These are phyloP conservation scores for Gastroboletus turbinatus DNA, from an alignment of 1,284 basidiomycete genomes.

Conservation along the genomic window DNA sequence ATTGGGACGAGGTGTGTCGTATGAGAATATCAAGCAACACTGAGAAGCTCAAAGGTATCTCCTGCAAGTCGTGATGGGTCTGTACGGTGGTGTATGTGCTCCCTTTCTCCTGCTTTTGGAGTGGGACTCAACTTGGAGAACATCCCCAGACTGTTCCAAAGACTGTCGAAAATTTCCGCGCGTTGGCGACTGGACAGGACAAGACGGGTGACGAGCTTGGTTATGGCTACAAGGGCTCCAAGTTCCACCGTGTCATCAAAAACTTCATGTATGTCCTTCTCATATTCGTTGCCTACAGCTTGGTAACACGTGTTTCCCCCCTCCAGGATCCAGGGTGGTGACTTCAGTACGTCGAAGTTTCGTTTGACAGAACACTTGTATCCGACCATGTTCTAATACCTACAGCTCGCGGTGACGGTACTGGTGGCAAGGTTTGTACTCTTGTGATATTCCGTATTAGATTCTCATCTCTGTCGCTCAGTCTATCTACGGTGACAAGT, in stretches of 20 bases:
- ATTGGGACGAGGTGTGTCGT: constrained; percentile 72
- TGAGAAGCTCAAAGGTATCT: constrained; percentile 6
- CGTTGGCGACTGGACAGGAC: constrained; percentile 76
- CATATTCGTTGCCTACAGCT: not conserved
- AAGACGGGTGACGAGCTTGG: constrained; percentile 78
- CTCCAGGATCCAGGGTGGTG: constrained; percentile 87
- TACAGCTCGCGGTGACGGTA: constrained; percentile 86
- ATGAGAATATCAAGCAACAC: not conserved
- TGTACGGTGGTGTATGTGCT: constrained; percentile 71
- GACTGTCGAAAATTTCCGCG: constrained; percentile 95
- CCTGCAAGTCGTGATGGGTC: constrained; percentile 71
- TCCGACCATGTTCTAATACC: not conserved
- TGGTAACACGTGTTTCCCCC: constrained; percentile 1
- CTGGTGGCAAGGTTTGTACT: constrained; percentile 75
- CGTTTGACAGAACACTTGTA: not conserved
- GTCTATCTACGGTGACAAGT: constrained; percentile 91
- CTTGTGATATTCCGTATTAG: not conserved
- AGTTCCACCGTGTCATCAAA: constrained; percentile 97
- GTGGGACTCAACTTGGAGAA: constrained; percentile 10
- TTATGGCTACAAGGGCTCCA: constrained; percentile 88
- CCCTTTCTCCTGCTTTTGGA: not conserved
- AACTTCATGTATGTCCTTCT: constrained; percentile 81
- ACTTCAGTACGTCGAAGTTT: constrained; percentile 61
- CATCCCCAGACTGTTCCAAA: constrained; percentile 83
- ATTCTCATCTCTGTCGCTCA: constrained; percentile 27